Base-by-base conservation (phyloP, 2,329 filamentous ascomycete genomes). In the Metarhizium album region DNA sequence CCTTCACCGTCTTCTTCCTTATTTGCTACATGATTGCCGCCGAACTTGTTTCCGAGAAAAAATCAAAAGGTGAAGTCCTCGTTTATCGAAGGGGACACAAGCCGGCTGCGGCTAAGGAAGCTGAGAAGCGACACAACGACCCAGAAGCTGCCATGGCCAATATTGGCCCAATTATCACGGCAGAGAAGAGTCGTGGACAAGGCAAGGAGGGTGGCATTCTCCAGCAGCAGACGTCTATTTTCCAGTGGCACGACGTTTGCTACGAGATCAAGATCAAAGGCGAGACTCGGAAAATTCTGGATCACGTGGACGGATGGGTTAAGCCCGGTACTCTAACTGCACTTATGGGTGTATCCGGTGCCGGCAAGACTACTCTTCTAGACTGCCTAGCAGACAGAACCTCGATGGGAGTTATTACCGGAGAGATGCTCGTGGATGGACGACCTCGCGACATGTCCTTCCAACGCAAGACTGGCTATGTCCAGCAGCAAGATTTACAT, bases 401-500 rank as follows among this genome's bases (percentile, higher is more conserved):
- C 11, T 90, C 87, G 1, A 91, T 93, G 82, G 90, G 90, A 68
- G 84, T 95, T 18, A 87, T 95, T 46, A 82, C 80, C 6, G 90
- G 90, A 49, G 84, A 91, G 59, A 93, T 95, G 84, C 67, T 81
- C 11, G 77, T 83, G 13, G 75, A 82, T 53, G 79, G 79, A 29
- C 75, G 74, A 37, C 82, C 80, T 27, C 81, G 87, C 45, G 88
- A 94, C 57, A 76, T 76, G 42, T 89, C 86, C 0, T 95, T 95
- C 76, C 90, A 95, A 67, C 85, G 90, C 57, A 93, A 91, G 70
- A 94, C 88, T 0, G 90, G 90, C 46, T 95, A 95, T 59, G 90
- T 90, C 35, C 88, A 95, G 63, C 90, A 95, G 65, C 89, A 95
- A 64, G 90, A 96, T 77, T 76, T 95, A 14, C 90, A 95, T 64